Base-by-base conservation (phyloP, 257 asterid genomes). In the Phtheirospermum japonicum region DNA sequence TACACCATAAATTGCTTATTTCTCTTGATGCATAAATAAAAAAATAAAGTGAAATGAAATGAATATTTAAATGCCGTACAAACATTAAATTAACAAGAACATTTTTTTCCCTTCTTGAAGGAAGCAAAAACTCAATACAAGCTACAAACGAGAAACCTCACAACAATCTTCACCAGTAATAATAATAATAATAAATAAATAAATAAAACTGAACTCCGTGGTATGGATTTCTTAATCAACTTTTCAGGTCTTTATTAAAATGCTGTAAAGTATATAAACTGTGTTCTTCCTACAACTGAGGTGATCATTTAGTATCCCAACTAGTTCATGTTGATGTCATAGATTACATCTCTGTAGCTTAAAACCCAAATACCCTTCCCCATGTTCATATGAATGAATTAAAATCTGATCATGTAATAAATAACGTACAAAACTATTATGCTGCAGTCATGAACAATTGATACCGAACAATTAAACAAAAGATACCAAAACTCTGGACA, bases 241-340 rank as follows among this genome's bases (percentile, higher is more conserved):
- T 8, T 14, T 54, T 54, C 40, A 55, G 42, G 42, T 30, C 43
- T 55, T 31, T 6, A 10, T 32, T 23, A 18, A 17, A n/a, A 13
- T 19, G 12, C 33, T 59, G 14, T 59, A 12, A 48, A 46, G 62
- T 12, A 67, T n/a, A 45, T 59, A 57, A 18, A 32, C 13, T 17
- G 14, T 23, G 20, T 12, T 55, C 18, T 34, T 56, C 39, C 52
- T 9, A 9, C 33, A 40, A 14, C 39, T 32, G 14, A 46, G 20
- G 9, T 13, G 6, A 16, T 56, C 33, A 55, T 43, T 4, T 11
- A 37, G 9, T 43, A 6, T 14, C 48, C 59, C 71, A 45, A 59
- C 19, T 17, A 61, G 23, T 28, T 61, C 30, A n/a, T 23, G n/a
- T 45, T 61, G 9, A 46, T 43, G 66, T 9, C 54, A 61, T 5